Conservation (phyloP, 1,139 yeast species). For the Yamadazyma mexicana region DNA sequence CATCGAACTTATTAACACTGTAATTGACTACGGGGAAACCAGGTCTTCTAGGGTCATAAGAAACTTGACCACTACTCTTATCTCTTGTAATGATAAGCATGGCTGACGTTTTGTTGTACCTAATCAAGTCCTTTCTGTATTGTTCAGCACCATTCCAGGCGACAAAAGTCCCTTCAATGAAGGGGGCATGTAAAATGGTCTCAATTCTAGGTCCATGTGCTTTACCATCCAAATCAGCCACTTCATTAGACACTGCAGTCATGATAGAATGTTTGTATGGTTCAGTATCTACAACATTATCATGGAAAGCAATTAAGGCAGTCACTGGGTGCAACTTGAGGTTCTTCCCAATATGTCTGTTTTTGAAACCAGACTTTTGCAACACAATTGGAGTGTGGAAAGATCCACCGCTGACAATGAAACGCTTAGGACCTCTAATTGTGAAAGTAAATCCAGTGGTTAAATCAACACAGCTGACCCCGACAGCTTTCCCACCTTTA, state of each 20-base stretch:
- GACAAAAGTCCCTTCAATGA: slow-evolving; percentile 33
- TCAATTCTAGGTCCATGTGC: slow-evolving; percentile 61
- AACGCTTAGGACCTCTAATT: slow-evolving; percentile 48
- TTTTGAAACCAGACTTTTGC: slow-evolving; percentile 52
- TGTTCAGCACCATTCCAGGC: slow-evolving; percentile 48
- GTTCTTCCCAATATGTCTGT: slow-evolving; percentile 54
- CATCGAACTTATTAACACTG: slow-evolving; percentile 41
- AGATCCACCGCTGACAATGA: slow-evolving; percentile 52
- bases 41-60: slow-evolving; percentile 35
- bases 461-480: slow-evolving; percentile 37
- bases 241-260: slow-evolving; percentile 52
- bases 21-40: slow-evolving; percentile 42
- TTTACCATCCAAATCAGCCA: slow-evolving; percentile 54
- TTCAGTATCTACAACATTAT: slow-evolving; percentile 30
- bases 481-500: slow-evolving; percentile 44
- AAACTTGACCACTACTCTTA: slow-evolving; percentile 42
- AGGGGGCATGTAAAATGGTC: slow-evolving; percentile 50
- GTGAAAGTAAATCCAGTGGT: slow-evolving; percentile 30
- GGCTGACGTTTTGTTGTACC: slow-evolving; percentile 41
- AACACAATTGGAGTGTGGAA: slow-evolving; percentile 54
- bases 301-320: slow-evolving; percentile 44
- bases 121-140: slow-evolving; percentile 33
- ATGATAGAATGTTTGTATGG: slow-evolving; percentile 48
- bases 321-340: slow-evolving; percentile 57
- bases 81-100: slow-evolving; percentile 54